A percentile compares a stretch with the other conserved stretches of the same genome.
phyloP scores from a whole-genome alignment of 495 filamentous ascomycete species.

The Sporormia fimetaria region DNA sequence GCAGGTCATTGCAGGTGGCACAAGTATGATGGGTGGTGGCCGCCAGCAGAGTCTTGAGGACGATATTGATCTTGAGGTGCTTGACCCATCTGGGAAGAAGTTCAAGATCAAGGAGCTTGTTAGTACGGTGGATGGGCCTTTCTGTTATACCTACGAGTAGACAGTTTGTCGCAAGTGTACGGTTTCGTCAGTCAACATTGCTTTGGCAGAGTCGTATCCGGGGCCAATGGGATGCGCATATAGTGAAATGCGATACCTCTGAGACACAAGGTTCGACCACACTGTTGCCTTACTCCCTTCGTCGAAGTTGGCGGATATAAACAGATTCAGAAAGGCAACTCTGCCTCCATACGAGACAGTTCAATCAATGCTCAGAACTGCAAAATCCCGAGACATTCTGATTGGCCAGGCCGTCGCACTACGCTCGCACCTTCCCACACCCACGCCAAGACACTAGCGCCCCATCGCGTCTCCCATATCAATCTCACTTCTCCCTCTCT shows the following conservation, averaged over 20 bases:
- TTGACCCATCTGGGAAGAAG: constrained; percentile 31
- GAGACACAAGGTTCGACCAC: no score
- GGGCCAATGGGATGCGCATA: neutral
- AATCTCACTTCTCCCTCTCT: neutral
- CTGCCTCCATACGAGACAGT: no score
- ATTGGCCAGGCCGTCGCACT: no score
- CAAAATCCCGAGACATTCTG: no score
- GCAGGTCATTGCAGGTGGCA: constrained; percentile 33
- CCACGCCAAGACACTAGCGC: neutral
- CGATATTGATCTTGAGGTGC: constrained; percentile 32
- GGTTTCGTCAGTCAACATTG: neutral
- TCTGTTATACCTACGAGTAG: constrained; percentile 42
- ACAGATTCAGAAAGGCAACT: no score
- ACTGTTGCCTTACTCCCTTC: no score
- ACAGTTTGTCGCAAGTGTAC: neutral
- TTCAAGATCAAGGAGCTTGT: constrained; percentile 38
- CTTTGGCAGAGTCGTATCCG: constrained; percentile 5
- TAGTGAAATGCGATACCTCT: no score
- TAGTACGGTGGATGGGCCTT: constrained; percentile 38
- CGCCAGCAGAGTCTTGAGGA: constrained; percentile 35
- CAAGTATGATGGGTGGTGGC: constrained; percentile 31
- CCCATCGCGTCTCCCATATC: neutral
- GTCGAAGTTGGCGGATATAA: no score
- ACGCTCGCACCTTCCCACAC: neutral
- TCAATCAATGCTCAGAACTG: no score